Evolutionary conservation across 768 basidiomycete species (phyloP), one percentile per base, ranked within the genome.

Genomic region (Suillus subaureus): DNA sequence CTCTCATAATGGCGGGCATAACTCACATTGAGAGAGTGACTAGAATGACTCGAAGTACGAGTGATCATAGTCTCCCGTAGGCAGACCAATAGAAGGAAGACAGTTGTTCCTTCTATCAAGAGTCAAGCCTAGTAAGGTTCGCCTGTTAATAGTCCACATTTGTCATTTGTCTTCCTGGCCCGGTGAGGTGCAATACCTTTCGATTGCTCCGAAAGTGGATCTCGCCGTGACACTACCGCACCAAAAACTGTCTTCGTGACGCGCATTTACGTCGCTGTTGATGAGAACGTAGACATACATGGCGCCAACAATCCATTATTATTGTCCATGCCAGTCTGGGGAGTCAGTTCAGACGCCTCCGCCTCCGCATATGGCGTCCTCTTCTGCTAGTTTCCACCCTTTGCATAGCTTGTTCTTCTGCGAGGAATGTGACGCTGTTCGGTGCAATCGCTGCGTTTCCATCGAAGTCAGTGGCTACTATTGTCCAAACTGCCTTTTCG

Each of bases 401-500:
- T 84, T 99, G 2, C 86, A 93, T 71, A 85, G 85, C 35, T 87
- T 99, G 9, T 97, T 94, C 78, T 99, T 99, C 76, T 99, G 97
- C 77, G 96, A 98, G 78, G 97, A 99, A 85, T 99, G 97, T 77
- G 97, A 99, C 77, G 91, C 93, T 2, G 86, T 99, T 52, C 83
- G 96, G 64, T 99, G 97, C 74, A 93, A 97, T 75, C 86, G 89
- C 68, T 99, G 97, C 71, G 94, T 97, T 2, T 85, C 89, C 9
- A 82, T 94, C 52, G 97, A 99, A 86, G 92, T 99, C 75, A 93
- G 94, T 74, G 94, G 93, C 51, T 99, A 99, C 76, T 98, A 94
- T 77, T 99, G 97, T 75, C 97, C 97, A 39, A 96, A 97, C 76
- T 99, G 97, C 76, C 83, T 98, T 21, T 99, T 99, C 76, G 97